phyloP scores from a whole-genome alignment of 2,329 filamentous ascomycete species.

The Erysiphe neolycopersici region DNA sequence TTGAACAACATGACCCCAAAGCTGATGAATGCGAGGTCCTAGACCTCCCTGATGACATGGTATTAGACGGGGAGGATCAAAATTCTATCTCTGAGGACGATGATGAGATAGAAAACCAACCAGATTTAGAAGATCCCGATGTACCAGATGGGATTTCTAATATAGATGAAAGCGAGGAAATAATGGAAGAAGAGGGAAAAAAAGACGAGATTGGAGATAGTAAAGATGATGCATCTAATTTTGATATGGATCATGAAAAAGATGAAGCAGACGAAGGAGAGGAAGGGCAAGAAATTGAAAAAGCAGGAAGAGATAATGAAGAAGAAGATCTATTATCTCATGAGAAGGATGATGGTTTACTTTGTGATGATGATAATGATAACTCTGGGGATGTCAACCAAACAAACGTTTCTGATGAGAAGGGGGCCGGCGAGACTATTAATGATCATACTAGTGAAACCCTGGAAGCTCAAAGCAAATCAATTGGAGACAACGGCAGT shows the following conservation, averaged over 20 bases:
- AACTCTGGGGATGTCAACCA: slow-evolving; percentile 32
- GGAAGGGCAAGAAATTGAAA: slow-evolving; percentile 20
- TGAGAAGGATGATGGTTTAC: slow-evolving; percentile 15
- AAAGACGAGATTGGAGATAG: slow-evolving; percentile 12
- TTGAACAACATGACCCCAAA: slow-evolving; percentile 37
- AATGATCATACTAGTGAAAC: slow-evolving; percentile 36
- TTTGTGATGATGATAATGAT: slow-evolving; percentile 18
- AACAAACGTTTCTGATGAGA: slow-evolving; percentile 34
- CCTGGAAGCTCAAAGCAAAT: slow-evolving; percentile 30
- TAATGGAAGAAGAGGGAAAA: slow-evolving; percentile 14
- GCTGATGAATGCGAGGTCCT: slow-evolving; percentile 38
- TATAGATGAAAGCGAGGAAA: slow-evolving; percentile 14
- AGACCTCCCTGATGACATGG: slow-evolving; percentile 44
- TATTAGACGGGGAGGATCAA: slow-evolving; percentile 25
- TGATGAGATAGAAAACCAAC: slow-evolving; percentile 26
- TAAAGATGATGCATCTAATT: slow-evolving; percentile 10
- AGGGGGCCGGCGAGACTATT: slow-evolving; percentile 27
- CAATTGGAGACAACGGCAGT: slow-evolving; percentile 37
- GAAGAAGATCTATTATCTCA: slow-evolving; percentile 24
- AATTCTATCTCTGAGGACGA: slow-evolving; percentile 18
- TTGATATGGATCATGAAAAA: slow-evolving; percentile 12
- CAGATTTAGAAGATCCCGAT: slow-evolving; percentile 19
- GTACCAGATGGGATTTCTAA: slow-evolving; percentile 14
- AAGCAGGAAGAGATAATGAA: slow-evolving; percentile 22
- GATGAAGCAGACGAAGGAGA: slow-evolving; percentile 19